Conservation (phyloP, 1,139 yeast species). For the Geotrichum australiense region DNA sequence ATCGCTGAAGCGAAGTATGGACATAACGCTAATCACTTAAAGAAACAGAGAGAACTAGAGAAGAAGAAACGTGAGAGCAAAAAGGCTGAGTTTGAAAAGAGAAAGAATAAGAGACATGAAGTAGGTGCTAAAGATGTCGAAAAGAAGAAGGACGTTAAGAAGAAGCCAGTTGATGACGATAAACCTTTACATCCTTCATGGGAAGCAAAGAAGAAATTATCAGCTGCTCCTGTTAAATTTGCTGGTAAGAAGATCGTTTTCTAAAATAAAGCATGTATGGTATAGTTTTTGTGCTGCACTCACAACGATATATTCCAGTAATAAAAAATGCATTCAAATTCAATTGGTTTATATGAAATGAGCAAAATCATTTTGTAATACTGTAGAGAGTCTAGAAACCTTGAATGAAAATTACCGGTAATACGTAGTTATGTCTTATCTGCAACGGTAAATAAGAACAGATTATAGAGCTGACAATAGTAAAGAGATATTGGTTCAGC, state of each 20-base stretch:
- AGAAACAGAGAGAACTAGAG: conserved; percentile 50
- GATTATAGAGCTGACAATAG: too few relatives aligned
- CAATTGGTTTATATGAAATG: too few relatives aligned
- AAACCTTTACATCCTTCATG: conserved; percentile 81
- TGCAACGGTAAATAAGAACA: too few relatives aligned
- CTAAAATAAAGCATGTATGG: too few relatives aligned
- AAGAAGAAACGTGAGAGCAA: conserved; percentile 46
- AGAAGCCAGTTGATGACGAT: conserved; percentile 20
- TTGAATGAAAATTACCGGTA: too few relatives aligned
- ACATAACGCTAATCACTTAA: conserved; percentile 70
- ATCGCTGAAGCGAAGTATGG: conserved; percentile 95
- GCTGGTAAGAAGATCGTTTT: conserved; percentile 80
- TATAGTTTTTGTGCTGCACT: too few relatives aligned
- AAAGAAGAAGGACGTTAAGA: conserved; percentile 19
- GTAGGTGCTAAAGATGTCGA: conserved; percentile 31
- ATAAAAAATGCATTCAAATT: too few relatives aligned
- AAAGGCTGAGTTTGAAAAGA: conserved; percentile 58
- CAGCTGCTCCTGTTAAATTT: conserved; percentile 55
- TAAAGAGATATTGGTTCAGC: too few relatives aligned
- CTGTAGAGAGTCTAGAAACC: too few relatives aligned
- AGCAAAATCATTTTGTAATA: conserved; percentile 2
- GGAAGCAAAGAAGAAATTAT: conserved; percentile 71
- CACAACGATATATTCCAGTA: too few relatives aligned
- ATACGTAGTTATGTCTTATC: too few relatives aligned
- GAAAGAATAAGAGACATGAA: conserved; percentile 48